These are phyloP conservation scores for Pleomassaria siparia DNA, from an alignment of 2,329 filamentous ascomycete genomes.

Conservation along the genomic window DNA sequence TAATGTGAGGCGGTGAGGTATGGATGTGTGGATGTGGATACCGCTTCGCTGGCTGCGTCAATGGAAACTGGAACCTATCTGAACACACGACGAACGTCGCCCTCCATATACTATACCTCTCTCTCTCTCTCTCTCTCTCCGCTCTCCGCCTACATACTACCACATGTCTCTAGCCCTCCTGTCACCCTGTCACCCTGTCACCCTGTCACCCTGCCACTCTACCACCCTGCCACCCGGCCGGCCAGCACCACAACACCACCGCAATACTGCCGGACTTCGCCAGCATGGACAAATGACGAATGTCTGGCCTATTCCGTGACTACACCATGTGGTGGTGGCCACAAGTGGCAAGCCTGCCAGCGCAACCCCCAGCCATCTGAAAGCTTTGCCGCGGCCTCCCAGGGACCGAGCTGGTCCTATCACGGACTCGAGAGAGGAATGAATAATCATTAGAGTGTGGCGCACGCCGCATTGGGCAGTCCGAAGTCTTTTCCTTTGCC, in stretches of 20 bases:
- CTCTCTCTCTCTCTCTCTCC: too few relatives aligned
- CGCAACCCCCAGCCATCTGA: constrained; percentile 25
- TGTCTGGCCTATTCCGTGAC: constrained; percentile 13
- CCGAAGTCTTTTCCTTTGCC: constrained; percentile 13
- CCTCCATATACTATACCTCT: constrained; percentile 63
- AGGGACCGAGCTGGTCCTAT: too few relatives aligned
- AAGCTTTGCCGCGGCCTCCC: constrained; percentile 19
- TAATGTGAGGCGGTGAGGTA: constrained; percentile 37
- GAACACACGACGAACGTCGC: constrained; percentile 54
- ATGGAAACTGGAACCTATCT: constrained; percentile 31
- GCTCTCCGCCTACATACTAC: too few relatives aligned
- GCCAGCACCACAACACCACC: constrained; percentile 50
- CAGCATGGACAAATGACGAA: constrained; percentile 30
- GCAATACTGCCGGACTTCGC: constrained; percentile 45
- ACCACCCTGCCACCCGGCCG: constrained; percentile 53
- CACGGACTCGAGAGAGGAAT: constrained; percentile 14
- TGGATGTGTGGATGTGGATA: neutral
- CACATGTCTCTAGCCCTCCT: too few relatives aligned
- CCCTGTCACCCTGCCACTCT: too few relatives aligned
- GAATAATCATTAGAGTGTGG: constrained; percentile 11
- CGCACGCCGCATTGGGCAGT: constrained; percentile 13
- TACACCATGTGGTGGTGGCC: constrained; percentile 11
- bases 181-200: too few relatives aligned
- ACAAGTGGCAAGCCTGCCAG: constrained; percentile 17
- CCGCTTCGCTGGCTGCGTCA: constrained; percentile 15